Evolutionary conservation across 2,329 filamentous ascomycete genomes (phyloP).

Genomic region (Plectosphaerella sp.): DNA sequence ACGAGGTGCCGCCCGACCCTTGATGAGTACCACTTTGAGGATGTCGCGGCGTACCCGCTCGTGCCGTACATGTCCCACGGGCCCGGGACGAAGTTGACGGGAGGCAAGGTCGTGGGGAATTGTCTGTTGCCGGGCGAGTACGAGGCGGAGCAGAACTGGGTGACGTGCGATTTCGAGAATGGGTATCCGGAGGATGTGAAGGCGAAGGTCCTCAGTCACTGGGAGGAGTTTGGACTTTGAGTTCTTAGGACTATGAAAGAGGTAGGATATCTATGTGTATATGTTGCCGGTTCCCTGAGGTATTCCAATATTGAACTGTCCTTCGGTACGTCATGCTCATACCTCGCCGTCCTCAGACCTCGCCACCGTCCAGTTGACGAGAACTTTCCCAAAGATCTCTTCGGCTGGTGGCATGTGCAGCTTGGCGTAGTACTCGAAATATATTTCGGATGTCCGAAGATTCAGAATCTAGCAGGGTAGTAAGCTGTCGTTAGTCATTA

Average conservation of each 20-base stretch:
- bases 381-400: neutral
- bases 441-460: neutral
- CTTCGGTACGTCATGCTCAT: too few relatives aligned
- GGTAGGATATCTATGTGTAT: too few relatives aligned
- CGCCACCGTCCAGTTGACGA: neutral
- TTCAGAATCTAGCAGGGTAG: neutral
- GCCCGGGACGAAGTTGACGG: slow-evolving; percentile 10
- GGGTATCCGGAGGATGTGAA: too few relatives aligned
- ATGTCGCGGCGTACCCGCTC: slow-evolving; percentile 35
- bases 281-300: too few relatives aligned
- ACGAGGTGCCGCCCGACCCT: slow-evolving; percentile 39
- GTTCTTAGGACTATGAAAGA: too few relatives aligned
- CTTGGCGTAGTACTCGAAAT: neutral
- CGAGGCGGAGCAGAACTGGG: too few relatives aligned
- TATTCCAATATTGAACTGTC: too few relatives aligned
- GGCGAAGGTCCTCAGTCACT: too few relatives aligned
- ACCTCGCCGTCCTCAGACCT: neutral
- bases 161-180: too few relatives aligned
- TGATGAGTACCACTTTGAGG: slow-evolving; percentile 41
- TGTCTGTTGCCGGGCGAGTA: too few relatives aligned
- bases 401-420: neutral
- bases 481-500: too few relatives aligned
- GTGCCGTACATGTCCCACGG: slow-evolving; percentile 44
- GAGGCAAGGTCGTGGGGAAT: slow-evolving; percentile 36
- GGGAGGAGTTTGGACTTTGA: too few relatives aligned